Evolutionary conservation across 1,284 basidiomycete genomes (phyloP).

Genomic region (Pseudozyma sp.): DNA sequence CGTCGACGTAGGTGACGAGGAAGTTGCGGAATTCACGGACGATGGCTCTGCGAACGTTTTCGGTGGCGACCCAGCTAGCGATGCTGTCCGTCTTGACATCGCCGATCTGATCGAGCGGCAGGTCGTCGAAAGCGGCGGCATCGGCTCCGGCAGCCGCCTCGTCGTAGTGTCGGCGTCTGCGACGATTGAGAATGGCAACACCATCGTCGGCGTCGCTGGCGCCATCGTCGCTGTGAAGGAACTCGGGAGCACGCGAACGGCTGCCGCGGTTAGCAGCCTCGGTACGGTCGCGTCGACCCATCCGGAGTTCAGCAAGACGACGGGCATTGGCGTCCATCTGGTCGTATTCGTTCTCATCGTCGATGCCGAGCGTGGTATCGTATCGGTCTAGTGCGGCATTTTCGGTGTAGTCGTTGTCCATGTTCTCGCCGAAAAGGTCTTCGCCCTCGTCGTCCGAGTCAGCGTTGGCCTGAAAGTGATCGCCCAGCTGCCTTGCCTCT

Average conservation of each 20-base stretch:
- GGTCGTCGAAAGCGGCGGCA: conserved; percentile 77
- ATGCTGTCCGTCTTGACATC: conserved; percentile 98
- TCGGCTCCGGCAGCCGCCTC: conserved; percentile 72
- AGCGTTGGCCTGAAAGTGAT: conserved; percentile 76
- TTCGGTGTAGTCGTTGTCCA: conserved; percentile 84
- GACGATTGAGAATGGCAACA: conserved; percentile 65
- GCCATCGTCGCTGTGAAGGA: conserved; percentile 79
- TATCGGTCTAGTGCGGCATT: conserved; percentile 88
- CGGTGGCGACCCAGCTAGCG: conserved; percentile 94
- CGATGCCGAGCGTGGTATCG: conserved; percentile 81
- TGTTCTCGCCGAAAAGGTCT: conserved; percentile 87
- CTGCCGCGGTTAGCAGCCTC: conserved; percentile 73
- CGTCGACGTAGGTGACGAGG: conserved; percentile 93
- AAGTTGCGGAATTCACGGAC: conserved; percentile 93
- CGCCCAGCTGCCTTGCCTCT: conserved; percentile 61
- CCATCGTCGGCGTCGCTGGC: conserved; percentile 67
- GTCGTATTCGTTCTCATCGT: conserved; percentile 81
- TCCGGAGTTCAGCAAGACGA: conserved; percentile 85
- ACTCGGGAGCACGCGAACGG: conserved; percentile 82
- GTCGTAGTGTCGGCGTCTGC: conserved; percentile 70
- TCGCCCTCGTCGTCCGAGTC: conserved; percentile 80
- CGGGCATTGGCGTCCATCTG: conserved; percentile 80
- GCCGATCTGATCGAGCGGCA: conserved; percentile 93
- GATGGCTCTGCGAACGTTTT: conserved; percentile 88
- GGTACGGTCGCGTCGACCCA: conserved; percentile 87